A percentile compares a stretch with the other conserved stretches of the same genome.
These are phyloP conservation scores for Cavenderia fasciculata DNA, from an alignment of 78 protist species.

Conservation along the genomic window DNA sequence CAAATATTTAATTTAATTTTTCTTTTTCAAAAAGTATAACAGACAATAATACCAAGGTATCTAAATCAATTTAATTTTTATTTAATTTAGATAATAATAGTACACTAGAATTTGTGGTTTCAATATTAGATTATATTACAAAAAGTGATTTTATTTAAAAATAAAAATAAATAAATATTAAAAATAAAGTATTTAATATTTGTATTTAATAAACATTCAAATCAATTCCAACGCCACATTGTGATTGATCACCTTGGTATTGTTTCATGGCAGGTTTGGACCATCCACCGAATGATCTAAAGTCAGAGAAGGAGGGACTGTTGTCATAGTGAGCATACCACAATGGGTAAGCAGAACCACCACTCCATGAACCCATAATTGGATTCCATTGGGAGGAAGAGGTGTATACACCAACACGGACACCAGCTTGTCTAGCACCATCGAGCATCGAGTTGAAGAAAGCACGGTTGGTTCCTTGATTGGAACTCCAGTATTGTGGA, in stretches of 20 bases:
- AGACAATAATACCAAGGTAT: no score
- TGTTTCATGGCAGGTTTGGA: constrained; percentile 74
- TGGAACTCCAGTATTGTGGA: constrained; percentile 21
- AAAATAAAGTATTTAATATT: no score
- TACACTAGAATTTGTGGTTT: no score
- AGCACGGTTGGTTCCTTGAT: neutral
- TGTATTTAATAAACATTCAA: no score
- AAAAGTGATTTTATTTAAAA: no score
- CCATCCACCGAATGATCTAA: constrained; percentile 77
- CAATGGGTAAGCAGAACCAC: constrained; percentile 13
- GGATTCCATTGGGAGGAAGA: constrained; percentile 46
- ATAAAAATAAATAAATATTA: no score
- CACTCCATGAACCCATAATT: constrained; percentile 44
- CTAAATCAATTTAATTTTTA: no score
- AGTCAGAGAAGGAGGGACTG: constrained; percentile 59
- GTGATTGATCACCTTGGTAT: constrained; percentile 5
- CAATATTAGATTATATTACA: no score
- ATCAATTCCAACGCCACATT: constrained; percentile 56
- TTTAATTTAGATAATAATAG: no score
- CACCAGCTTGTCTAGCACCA: neutral
- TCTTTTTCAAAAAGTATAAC: no score
- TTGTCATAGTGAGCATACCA: constrained; percentile 39
- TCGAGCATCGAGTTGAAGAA: constrained; percentile 26
- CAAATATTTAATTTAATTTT: no score
- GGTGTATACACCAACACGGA: constrained; percentile 38